These are phyloP conservation scores for Brassica cretica DNA, from an alignment of 345 rosid species.

Conservation along the genomic window DNA sequence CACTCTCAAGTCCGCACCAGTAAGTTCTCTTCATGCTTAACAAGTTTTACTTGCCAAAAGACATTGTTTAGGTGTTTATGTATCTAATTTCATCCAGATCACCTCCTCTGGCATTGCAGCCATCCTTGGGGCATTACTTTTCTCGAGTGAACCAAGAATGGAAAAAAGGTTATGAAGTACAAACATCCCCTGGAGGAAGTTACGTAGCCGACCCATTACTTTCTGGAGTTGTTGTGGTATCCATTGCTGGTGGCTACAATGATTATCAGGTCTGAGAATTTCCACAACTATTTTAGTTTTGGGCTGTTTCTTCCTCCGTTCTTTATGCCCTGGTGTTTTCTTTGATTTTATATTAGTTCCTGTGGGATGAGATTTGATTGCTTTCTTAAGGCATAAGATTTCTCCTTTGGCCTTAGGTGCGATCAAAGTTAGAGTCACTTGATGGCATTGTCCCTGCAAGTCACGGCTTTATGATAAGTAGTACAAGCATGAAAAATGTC, in stretches of 20 bases:
- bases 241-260: conserved; percentile 87
- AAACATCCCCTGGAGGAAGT: conserved; percentile 52
- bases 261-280: conserved; percentile 75
- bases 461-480: conserved; percentile 88
- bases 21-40: conserved; percentile 47
- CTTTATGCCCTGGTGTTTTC: background rate
- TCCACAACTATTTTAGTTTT: background rate
- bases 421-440: conserved; percentile 78
- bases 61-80: conserved; percentile 34
- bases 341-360: conserved; percentile 18
- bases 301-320: conserved; percentile 10
- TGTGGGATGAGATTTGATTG: conserved; percentile 10
- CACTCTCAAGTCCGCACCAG: conserved; percentile 98
- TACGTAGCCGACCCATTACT: conserved; percentile 60
- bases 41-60: conserved; percentile 18
- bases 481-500: conserved; percentile 89
- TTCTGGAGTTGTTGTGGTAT: conserved; percentile 75
- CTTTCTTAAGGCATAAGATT: conserved; percentile 9
- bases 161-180: conserved; percentile 76
- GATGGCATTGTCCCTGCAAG: conserved; percentile 92
- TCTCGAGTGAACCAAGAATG: conserved; percentile 74
- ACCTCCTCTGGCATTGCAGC: conserved; percentile 96
- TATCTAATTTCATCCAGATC: conserved; percentile 62
- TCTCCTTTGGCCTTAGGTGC: conserved; percentile 54
- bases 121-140: conserved; percentile 90